These are phyloP conservation scores for Babesia gibsoni DNA, from an alignment of 169 alveolate genomes.

Conservation along the genomic window DNA sequence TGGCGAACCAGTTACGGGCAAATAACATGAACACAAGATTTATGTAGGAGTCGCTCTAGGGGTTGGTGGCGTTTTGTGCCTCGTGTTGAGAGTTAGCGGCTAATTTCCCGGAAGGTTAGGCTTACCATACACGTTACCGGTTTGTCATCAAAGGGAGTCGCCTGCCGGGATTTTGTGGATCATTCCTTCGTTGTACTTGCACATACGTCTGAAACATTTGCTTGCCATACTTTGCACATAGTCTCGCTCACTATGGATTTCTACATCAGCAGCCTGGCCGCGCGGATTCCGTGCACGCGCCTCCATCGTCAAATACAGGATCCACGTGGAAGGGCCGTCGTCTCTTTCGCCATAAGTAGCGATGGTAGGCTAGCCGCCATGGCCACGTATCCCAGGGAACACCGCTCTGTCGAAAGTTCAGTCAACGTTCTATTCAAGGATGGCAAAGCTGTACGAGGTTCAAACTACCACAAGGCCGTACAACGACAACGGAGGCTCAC, in stretches of 20 bases:
- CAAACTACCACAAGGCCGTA: constrained; percentile 40
- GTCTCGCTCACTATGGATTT: constrained; percentile 42
- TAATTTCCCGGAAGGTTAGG: not conserved
- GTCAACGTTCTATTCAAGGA: constrained; percentile 31
- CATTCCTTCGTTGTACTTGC: too few relatives aligned
- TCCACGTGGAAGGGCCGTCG: constrained; percentile 45
- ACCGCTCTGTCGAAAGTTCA: constrained; percentile 20
- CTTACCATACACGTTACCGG: too few relatives aligned
- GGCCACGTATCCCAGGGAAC: constrained; percentile 29
- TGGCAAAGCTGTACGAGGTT: constrained; percentile 22
- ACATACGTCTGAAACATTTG: too few relatives aligned
- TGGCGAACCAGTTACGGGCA: not conserved
- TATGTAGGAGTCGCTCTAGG: not conserved
- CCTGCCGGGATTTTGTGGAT: too few relatives aligned
- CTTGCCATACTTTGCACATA: too few relatives aligned
- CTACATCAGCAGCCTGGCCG: constrained; percentile 31
- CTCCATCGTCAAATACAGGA: constrained; percentile 54
- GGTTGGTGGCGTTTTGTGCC: not conserved
- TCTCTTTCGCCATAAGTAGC: constrained; percentile 16
- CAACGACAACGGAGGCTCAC: constrained; percentile 19
- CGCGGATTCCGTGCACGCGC: constrained; percentile 54
- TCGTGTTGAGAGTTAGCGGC: not conserved
- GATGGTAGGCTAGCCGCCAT: constrained; percentile 46
- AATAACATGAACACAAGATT: not conserved
- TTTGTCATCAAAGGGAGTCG: too few relatives aligned